Conservation (phyloP, 176 grass and related monocot species). For the Luzula sylvatica region DNA sequence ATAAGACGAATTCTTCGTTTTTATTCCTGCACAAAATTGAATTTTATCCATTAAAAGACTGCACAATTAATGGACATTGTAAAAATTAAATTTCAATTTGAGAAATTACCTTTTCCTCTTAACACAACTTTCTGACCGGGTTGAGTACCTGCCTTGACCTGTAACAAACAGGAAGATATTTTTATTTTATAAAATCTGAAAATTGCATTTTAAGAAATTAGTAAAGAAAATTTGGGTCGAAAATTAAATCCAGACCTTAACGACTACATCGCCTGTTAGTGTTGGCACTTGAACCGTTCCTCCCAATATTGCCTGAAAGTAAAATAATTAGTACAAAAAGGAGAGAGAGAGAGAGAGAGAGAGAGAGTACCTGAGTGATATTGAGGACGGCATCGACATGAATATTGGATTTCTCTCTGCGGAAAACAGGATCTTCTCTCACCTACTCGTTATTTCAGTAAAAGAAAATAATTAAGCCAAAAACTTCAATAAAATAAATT, state of each 20-base stretch:
- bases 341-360: neutral
- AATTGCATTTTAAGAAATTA: too few relatives aligned
- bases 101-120: slow-evolving; percentile 98
- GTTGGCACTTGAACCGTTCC: slow-evolving; percentile 96
- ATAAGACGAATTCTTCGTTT: slow-evolving; percentile 41
- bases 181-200: neutral
- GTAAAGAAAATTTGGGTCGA: neutral
- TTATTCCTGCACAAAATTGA: slow-evolving; percentile 48
- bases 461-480: neutral
- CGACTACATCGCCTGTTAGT: slow-evolving; percentile 78
- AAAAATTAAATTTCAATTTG: too few relatives aligned
- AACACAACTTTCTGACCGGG: slow-evolving; percentile 94
- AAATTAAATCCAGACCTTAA: slow-evolving; percentile 46
- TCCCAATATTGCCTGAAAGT: slow-evolving; percentile 70
- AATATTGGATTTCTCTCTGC: slow-evolving; percentile 85
- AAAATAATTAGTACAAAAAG: neutral
- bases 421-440: slow-evolving; percentile 73
- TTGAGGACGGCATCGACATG: slow-evolving; percentile 79
- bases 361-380: slow-evolving; percentile 66
- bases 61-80: neutral
- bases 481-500: too few relatives aligned
- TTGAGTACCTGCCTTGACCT: slow-evolving; percentile 92
- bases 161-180: slow-evolving; percentile 18
- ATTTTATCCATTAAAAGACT: neutral
- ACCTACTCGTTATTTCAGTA: slow-evolving; percentile 38